These are phyloP conservation scores for fission yeast (Schizosaccharomyces pombe) DNA, from an alignment of 805 yeast species.

Conservation along the genomic window DNA sequence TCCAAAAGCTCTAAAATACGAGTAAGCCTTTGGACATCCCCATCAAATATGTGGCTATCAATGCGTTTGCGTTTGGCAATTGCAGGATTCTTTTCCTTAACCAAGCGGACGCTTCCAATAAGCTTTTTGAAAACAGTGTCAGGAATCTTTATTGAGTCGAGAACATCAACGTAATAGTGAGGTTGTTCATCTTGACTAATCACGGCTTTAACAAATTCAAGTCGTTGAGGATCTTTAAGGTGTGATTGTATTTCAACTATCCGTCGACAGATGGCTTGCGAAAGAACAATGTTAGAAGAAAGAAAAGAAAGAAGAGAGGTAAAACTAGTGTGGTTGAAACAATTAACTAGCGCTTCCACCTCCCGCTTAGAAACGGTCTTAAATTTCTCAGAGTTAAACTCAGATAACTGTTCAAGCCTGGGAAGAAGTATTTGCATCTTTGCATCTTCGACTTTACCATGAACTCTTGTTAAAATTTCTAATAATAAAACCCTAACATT, in stretches of 20 bases:
- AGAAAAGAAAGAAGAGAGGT: conserved; percentile 35
- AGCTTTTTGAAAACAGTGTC: background rate
- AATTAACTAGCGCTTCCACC: background rate
- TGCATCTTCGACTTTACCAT: conserved; percentile 14
- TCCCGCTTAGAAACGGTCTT: background rate
- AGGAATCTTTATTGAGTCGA: background rate
- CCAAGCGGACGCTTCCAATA: background rate
- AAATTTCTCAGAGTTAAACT: background rate
- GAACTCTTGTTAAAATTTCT: conserved; percentile 21
- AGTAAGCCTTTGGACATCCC: conserved; percentile 34
- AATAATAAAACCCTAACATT: conserved; percentile 31
- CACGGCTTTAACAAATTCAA: background rate
- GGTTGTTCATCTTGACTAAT: background rate
- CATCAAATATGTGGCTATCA: conserved; percentile 21
- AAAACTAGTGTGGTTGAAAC: conserved; percentile 19
- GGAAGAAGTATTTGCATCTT: conserved; percentile 18
- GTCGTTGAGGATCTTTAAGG: background rate
- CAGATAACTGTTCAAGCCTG: background rate
- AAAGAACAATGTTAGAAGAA: conserved; percentile 23
- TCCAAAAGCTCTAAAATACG: conserved; percentile 61
- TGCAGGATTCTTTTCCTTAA: background rate
- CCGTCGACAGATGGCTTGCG: conserved; percentile 41
- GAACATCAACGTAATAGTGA: background rate
- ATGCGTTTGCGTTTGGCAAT: no score
- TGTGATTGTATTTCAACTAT: conserved; percentile 16